Evolutionary conservation across 2,329 filamentous ascomycete species (phyloP), one percentile per base, ranked within the genome.

Genomic region (Phaeophleospora eucalypticola): DNA sequence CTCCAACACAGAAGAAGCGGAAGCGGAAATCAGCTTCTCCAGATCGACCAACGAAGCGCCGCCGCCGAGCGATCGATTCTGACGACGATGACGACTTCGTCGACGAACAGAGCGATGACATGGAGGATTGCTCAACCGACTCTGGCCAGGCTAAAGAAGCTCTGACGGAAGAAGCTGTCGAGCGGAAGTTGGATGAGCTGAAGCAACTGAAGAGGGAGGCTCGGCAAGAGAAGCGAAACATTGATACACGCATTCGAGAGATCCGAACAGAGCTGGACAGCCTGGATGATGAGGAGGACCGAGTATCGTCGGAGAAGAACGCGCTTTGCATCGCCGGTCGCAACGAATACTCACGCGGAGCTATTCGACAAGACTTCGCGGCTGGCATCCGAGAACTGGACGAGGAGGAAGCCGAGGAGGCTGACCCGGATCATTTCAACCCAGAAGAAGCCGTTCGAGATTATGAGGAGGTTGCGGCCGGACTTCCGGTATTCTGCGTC

Each of bases 401-500:
- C 48, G 71, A 80, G 52, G 79, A 82, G 49, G 66, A 71, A 29
- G 71, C 71, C 0, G 66, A 70, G 2, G 75, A 80, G 50, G 70
- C 78, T 52, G 72, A 82, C 36, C 77, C 77, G 16, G 71, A 70
- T 1, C 69, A 69, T 7, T 82, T 81, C 53, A 66, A 82, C 51
- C 77, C 78, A 0, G 72, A 77, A 2, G 58, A 73, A n/a, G 75
- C 81, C 4, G 36, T 69, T 2, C 72, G 79, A 8, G 74, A 84
- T 55, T 85, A 85, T 43, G 72, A 78, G 0, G 64, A 78, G 36
- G 71, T 84, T 6, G 80, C 78, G 0, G 62, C 62, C 7, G 70
- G 68, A 0, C 67, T 86, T 0, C 76, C 80, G 0, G 81, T 86
- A 1, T 86, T 84, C 57, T 85, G 81, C 51, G 78, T 85, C 14